Evolutionary conservation across 192 early-diverging fungal genomes (phyloP).

Genomic region (Phlyctochytrium arcticum): DNA sequence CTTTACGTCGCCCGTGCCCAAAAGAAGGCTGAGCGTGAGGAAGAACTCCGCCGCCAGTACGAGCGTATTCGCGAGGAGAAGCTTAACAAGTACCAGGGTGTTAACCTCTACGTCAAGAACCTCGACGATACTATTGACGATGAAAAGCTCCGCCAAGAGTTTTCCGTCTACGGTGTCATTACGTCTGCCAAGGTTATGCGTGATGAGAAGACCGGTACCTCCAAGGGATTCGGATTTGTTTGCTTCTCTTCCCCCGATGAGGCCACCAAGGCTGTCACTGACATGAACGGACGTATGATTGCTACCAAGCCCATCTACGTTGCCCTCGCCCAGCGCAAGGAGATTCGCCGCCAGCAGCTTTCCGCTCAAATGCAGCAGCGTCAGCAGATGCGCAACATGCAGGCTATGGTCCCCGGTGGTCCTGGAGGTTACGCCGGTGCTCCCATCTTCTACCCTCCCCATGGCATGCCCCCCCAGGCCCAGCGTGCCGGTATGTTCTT

Average conservation of each 20-base stretch:
- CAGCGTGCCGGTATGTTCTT: slow-evolving; percentile 31
- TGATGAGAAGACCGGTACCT: slow-evolving; percentile 75
- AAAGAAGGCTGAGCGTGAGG: slow-evolving; percentile 97
- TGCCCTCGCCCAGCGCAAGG: slow-evolving; percentile 96
- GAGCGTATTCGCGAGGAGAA: slow-evolving; percentile 94
- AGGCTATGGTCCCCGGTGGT: slow-evolving; percentile 46
- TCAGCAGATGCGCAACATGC: slow-evolving; percentile 76
- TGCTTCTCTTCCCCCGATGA: slow-evolving; percentile 99
- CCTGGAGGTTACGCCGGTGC: slow-evolving; percentile 55
- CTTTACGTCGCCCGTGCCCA: slow-evolving; percentile 96
- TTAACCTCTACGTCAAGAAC: slow-evolving; percentile 99
- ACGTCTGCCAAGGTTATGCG: slow-evolving; percentile 97
- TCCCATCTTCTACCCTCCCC: slow-evolving; percentile 58
- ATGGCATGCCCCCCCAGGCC: slow-evolving; percentile 33
- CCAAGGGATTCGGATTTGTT: slow-evolving; percentile 97
- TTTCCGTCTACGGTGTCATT: slow-evolving; percentile 91
- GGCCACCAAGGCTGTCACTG: slow-evolving; percentile 95
- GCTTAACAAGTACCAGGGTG: slow-evolving; percentile 97
- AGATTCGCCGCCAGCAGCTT: slow-evolving; percentile 91
- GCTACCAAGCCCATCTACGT: slow-evolving; percentile 97
- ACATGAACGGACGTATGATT: slow-evolving; percentile 97
- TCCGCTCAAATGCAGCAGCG: slow-evolving; percentile 94
- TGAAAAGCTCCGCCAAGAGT: slow-evolving; percentile 94
- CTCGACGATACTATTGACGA: slow-evolving; percentile 96
- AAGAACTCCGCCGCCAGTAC: slow-evolving; percentile 93